Evolutionary conservation across 495 filamentous ascomycete genomes (phyloP), one percentile per base, ranked within the genome.

Genomic region (Xylaria intraflava): DNA sequence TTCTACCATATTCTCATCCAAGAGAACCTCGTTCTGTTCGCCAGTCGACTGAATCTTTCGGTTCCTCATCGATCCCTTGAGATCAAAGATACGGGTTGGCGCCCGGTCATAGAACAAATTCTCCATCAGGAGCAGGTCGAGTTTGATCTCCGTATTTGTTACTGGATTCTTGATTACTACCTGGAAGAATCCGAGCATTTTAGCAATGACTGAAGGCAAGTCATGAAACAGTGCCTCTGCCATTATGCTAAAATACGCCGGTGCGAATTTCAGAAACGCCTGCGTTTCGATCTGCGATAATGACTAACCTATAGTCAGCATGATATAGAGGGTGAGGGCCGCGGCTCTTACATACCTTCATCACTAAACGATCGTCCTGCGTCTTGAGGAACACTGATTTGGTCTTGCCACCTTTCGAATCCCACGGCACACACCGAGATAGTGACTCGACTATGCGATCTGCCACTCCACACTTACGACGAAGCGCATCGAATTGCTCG

Each of bases 1-100:
- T 63, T 99, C 93, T 9, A 99, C 93, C 84, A 99, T 95, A 72
- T 99, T 99, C 65, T 97, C 93, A 62, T 99, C 93, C 5, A 97
- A 81, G 17, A 99, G 81, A 6, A 99, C 93, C 66, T 99, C 93
- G 59, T 96, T 89, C 57, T 88, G 85, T 67, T 97, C 90, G 46
- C 93, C 93, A 4, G 93, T 99, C 43, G 85, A 87, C 62, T 96
- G 84, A 33, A 95, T 93, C 64, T 93, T 93, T 61, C 93, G 87
- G 69, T 99, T 97, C 22, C 93, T 84, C 94, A 99, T 97, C 3
- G 89, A 94, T 7, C 93, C 93, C 64, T 99, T 99, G 55, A 99
- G 81, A 65, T 99, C 93, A 68, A 97, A 99, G 45, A 95, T 91
- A n/a, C 89, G 81, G 10, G 83, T 91, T 0, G 90, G 90, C 12